A percentile compares a stretch with the other conserved stretches of the same genome.
Evolutionary conservation across 1,284 basidiomycete species (phyloP).

Genomic region (Fomitopsis betulina): DNA sequence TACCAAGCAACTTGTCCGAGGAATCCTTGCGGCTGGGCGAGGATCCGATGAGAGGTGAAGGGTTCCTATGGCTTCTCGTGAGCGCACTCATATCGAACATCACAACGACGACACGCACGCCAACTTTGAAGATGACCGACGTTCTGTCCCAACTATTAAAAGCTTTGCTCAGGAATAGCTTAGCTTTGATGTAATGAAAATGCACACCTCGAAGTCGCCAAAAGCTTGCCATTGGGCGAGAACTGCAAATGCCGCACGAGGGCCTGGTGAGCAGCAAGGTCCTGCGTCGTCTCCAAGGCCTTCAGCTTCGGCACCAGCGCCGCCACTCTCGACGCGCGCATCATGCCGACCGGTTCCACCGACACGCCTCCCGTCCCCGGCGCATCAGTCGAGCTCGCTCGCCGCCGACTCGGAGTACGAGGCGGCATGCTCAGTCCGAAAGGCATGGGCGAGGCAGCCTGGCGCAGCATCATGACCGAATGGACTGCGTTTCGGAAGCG

Average conservation of each 20-base stretch:
- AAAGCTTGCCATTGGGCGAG: slow-evolving; percentile 63
- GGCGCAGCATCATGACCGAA: slow-evolving; percentile 43
- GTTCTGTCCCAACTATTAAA: slow-evolving; percentile 69
- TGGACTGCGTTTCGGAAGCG: slow-evolving; percentile 41
- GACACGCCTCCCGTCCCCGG: slow-evolving; percentile 10
- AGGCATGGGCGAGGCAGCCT: slow-evolving; percentile 24
- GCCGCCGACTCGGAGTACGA: slow-evolving; percentile 30
- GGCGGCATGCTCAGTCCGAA: slow-evolving; percentile 16
- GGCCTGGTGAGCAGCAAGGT: slow-evolving; percentile 58
- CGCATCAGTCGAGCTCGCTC: slow-evolving; percentile 42
- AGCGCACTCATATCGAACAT: not conserved
- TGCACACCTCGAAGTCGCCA: slow-evolving; percentile 64
- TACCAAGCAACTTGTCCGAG: slow-evolving; percentile 79
- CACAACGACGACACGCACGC: slow-evolving; percentile 34
- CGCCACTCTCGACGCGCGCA: slow-evolving; percentile 50
- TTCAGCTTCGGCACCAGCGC: slow-evolving; percentile 55
- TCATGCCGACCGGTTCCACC: slow-evolving; percentile 30
- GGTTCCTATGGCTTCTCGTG: slow-evolving; percentile 38
- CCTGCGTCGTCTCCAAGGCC: slow-evolving; percentile 52
- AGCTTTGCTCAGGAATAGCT: slow-evolving; percentile 3
- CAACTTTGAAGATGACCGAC: slow-evolving; percentile 68
- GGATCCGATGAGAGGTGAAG: slow-evolving; percentile 54
- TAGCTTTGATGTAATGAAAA: not conserved
- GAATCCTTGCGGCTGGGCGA: slow-evolving; percentile 71
- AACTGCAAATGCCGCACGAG: slow-evolving; percentile 69